Conservation (phyloP, 129 eudicot species). For the Lactuca saligna region DNA sequence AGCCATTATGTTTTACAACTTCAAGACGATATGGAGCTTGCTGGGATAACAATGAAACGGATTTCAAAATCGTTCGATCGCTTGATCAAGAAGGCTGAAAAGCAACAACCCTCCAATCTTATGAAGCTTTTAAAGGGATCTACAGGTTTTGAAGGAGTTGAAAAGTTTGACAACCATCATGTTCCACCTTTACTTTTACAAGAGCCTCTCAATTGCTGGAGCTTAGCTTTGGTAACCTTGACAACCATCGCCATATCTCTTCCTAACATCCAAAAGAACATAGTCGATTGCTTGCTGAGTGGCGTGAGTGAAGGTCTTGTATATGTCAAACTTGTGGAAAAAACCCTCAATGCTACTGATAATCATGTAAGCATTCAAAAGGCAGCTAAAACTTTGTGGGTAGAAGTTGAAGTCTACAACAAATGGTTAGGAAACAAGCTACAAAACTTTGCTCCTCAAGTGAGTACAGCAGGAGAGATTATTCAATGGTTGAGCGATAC, state of each 20-base stretch:
- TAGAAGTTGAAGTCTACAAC: not conserved
- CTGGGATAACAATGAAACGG: not conserved
- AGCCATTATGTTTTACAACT: conserved; percentile 23
- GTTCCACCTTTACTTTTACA: conserved; percentile 5
- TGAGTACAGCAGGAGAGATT: too few relatives aligned
- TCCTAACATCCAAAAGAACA: not conserved
- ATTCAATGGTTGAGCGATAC: too few relatives aligned
- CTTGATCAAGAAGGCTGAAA: conserved; percentile 18
- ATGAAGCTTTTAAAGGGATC: conserved; percentile 5
- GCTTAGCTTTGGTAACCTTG: conserved; percentile 30
- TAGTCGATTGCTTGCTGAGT: too few relatives aligned
- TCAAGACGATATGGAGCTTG: conserved; percentile 31
- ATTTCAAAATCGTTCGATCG: not conserved
- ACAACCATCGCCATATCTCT: conserved; percentile 44
- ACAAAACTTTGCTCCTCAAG: too few relatives aligned
- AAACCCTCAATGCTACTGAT: too few relatives aligned
- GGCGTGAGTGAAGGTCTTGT: not conserved
- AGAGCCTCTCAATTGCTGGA: conserved; percentile 37
- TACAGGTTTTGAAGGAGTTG: conserved; percentile 23
- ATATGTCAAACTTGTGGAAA: conserved; percentile 4
- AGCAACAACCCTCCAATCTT: conserved; percentile 14
- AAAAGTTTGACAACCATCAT: conserved; percentile 18
- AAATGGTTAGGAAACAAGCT: too few relatives aligned
- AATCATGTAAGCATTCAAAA: too few relatives aligned
- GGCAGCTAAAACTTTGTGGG: too few relatives aligned